Evolutionary conservation across 2,329 filamentous ascomycete species (phyloP).

Genomic region (Xylariomycetidae sp.): DNA sequence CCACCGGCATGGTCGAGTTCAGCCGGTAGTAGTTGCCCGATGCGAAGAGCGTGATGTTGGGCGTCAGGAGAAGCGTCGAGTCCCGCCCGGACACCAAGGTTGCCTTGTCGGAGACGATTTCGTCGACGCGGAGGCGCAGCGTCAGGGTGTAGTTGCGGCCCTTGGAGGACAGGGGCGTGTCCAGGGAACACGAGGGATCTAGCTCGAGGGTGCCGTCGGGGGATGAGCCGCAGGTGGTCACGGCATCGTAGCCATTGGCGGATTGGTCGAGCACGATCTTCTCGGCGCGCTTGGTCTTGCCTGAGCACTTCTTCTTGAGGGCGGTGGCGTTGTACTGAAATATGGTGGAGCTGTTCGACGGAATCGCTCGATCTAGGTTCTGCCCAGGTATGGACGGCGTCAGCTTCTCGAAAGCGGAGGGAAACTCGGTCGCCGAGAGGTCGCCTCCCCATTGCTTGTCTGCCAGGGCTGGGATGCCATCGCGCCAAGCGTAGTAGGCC

Average conservation of each 20-base stretch:
- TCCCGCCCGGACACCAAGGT: constrained; percentile 36
- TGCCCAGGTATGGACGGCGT: constrained; percentile 37
- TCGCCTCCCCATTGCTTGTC: constrained; percentile 49
- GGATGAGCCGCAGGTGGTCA: constrained; percentile 29
- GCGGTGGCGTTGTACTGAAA: constrained; percentile 24
- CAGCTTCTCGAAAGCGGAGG: constrained; percentile 30
- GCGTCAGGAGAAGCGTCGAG: constrained; percentile 36
- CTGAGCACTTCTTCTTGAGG: neutral
- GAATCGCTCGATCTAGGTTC: constrained; percentile 40
- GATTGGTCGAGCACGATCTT: constrained; percentile 28
- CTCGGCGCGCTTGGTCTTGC: constrained; percentile 5
- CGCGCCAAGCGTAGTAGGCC: constrained; percentile 43
- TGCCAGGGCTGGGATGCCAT: constrained; percentile 44
- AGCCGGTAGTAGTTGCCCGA: constrained; percentile 30
- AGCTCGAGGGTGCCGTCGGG: constrained; percentile 25
- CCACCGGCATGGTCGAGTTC: constrained; percentile 26
- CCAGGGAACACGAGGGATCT: constrained; percentile 32
- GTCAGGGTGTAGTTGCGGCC: constrained; percentile 51
- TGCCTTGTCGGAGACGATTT: constrained; percentile 26
- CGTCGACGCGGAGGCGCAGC: constrained; percentile 32
- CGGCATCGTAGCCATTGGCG: constrained; percentile 34
- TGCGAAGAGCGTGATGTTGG: constrained; percentile 29
- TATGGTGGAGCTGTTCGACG: constrained; percentile 29
- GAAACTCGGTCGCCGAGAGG: constrained; percentile 34
- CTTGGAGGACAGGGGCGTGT: constrained; percentile 45